Percentiles rank a stretch among this genome's conserved stretches.
These are phyloP conservation scores for Apophysomyces ossiformis DNA, from an alignment of 371 early-diverging fungal species.

Conservation along the genomic window DNA sequence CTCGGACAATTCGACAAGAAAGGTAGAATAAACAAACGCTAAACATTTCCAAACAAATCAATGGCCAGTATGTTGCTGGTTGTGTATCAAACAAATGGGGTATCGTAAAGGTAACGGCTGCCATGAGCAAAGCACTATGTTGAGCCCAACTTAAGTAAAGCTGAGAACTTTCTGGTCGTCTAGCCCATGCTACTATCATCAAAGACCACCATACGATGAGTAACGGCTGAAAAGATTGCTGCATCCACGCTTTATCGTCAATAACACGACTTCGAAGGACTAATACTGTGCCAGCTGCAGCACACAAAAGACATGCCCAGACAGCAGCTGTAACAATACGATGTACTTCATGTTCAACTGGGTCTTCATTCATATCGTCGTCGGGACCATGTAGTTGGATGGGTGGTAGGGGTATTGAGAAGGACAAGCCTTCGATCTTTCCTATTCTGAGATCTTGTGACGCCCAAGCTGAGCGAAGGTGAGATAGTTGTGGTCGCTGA, in stretches of 20 bases:
- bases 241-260: slow-evolving; percentile 10
- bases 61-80: slow-evolving; percentile 9
- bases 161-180: neutral
- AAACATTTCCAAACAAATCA: slow-evolving; percentile 4
- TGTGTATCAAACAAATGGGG: slow-evolving; percentile 12
- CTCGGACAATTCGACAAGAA: slow-evolving; percentile 8
- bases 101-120: slow-evolving; percentile 12
- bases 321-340: slow-evolving; percentile 4
- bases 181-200: slow-evolving; percentile 2
- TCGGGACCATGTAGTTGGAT: slow-evolving; percentile 10
- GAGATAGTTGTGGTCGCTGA: slow-evolving; percentile 30
- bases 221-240: slow-evolving; percentile 8
- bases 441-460: slow-evolving; percentile 20
- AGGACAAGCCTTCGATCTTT: slow-evolving; percentile 5
- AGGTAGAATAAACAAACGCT: slow-evolving; percentile 15
- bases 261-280: slow-evolving; percentile 2
- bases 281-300: neutral
- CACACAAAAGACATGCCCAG: slow-evolving; percentile 6
- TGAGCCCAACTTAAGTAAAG: slow-evolving; percentile 14
- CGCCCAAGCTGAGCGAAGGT: slow-evolving; percentile 36
- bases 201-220: slow-evolving; percentile 13
- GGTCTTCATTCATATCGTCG: slow-evolving; percentile 8
- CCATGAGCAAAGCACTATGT: neutral
- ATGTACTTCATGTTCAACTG: slow-evolving; percentile 9
- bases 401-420: slow-evolving; percentile 6